phyloP scores from a whole-genome alignment of 2,329 filamentous ascomycete genomes.

The Parastagonospora nodorum region DNA sequence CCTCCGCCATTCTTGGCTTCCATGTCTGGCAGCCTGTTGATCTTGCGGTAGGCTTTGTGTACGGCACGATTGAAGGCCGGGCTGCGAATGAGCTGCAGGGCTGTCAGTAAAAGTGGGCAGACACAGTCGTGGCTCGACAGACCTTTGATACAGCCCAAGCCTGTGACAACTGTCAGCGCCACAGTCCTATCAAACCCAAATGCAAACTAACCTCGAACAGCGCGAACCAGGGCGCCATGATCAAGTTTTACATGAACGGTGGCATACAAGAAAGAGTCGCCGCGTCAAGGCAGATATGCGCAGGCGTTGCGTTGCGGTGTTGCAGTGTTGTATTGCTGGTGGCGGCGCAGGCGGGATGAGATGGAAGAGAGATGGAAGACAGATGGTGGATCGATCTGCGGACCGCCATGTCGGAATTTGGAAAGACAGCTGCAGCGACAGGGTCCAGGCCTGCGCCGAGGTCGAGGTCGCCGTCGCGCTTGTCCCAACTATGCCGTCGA shows the following conservation, averaged over 20 bases:
- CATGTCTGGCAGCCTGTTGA: conserved; percentile 53
- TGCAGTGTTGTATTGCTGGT: no score
- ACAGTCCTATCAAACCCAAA: background rate
- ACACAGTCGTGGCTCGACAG: conserved; percentile 13
- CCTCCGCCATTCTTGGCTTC: conserved; percentile 47
- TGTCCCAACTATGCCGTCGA: no score
- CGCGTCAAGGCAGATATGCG: background rate
- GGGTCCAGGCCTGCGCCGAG: no score
- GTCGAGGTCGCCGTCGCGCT: no score
- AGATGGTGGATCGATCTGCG: background rate
- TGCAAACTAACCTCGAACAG: conserved; percentile 38
- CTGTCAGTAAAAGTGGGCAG: conserved; percentile 1
- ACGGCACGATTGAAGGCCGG: conserved; percentile 61
- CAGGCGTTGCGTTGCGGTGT: background rate
- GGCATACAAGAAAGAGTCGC: background rate
- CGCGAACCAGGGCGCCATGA: conserved; percentile 38
- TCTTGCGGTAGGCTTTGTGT: conserved; percentile 54
- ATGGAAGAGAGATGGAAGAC: background rate
- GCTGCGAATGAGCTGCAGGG: conserved; percentile 55
- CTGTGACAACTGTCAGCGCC: conserved; percentile 33
- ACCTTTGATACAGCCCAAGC: conserved; percentile 47
- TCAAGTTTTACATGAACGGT: background rate
- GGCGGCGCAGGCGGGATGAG: background rate
- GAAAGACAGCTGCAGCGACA: no score
- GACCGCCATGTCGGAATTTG: no score